Base-by-base conservation (phyloP, 345 rosid genomes). In the Eucalyptus caleyi region DNA sequence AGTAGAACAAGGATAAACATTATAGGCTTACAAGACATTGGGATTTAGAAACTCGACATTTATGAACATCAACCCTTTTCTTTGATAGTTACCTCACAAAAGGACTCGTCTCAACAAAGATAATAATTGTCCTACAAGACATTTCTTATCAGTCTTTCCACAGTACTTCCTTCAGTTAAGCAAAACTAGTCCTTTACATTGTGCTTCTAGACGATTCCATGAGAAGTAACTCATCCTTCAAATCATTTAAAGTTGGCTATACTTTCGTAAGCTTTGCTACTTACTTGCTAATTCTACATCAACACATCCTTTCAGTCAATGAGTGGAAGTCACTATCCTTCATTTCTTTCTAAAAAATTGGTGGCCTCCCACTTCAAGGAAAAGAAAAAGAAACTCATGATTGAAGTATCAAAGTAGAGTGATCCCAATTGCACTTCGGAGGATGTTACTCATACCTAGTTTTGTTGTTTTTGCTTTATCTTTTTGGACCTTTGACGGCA, bases 401-500 rank as follows among this genome's bases (percentile, higher is more conserved):
- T 85, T 42, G 34, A 50, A 82, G 27, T 26, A 3, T 44, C 62
- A 45, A 6, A 89, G 90, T 34, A 69, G 82, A 18, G 82, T 2
- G 14, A 18, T 34, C 82, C 44, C 14, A 34, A 34, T 21, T 72
- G 44, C 82, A 72, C 13, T 72, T 72, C 5, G 26, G 21, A 72
- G 3, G 82, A 72, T 18, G 10, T 72, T 72, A 37, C 45, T 34
- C 82, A 5, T 92, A 93, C 95, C 93, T 45, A 90, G 54, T 86
- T 89, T 87, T 24, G 32, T 49, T 65, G 32, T 30, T 90, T 96
- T 88, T 86, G 81, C 88, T 91, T 93, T 92, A 86, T 94, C 92
- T 27, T 91, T 89, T 87, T 86, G 92, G 89, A 93, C 92, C 90
- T 93, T 93, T 86, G 95, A 93, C 59, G 95, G 90, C 90, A 96